Evolutionary conservation across 78 protist genomes (phyloP).

Genomic region (Creolimax fragrantissima): DNA sequence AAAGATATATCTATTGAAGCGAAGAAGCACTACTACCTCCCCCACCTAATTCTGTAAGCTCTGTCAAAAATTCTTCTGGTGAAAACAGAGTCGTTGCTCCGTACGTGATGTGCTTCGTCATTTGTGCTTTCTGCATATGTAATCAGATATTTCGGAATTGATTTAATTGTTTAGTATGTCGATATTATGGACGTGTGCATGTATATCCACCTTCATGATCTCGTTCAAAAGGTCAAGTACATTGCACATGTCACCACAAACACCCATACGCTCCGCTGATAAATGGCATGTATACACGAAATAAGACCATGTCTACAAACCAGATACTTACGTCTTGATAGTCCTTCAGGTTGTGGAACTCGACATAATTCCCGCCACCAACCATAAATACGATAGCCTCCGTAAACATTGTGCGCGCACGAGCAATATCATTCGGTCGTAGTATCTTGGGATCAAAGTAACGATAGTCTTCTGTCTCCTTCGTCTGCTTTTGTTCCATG

Average conservation of each 20-base stretch:
- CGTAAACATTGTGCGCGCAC: conserved; percentile 48
- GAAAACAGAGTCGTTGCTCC: not conserved
- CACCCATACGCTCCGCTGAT: not conserved
- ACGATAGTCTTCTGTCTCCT: conserved; percentile 37
- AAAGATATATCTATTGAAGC: not conserved
- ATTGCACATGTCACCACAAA: not conserved
- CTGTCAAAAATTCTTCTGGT: not conserved
- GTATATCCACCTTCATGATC: not conserved
- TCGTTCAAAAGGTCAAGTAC: not conserved
- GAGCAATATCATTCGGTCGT: not conserved
- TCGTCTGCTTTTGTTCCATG: not conserved
- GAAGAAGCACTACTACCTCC: not conserved
- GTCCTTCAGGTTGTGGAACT: conserved; percentile 72
- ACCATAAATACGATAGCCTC: conserved; percentile 77
- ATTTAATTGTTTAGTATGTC: not conserved
- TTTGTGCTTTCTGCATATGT: not conserved
- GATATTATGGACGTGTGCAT: not conserved
- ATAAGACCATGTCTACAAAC: too few relatives aligned
- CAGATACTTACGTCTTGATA: not conserved
- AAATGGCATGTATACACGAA: not conserved
- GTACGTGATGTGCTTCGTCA: not conserved
- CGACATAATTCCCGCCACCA: conserved; percentile 88
- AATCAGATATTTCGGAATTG: not conserved
- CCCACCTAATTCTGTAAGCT: not conserved
- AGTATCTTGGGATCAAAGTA: conserved; percentile 66